Base-by-base conservation (phyloP, 2,329 filamentous ascomycete species). In the Fusarium nodosum region DNA sequence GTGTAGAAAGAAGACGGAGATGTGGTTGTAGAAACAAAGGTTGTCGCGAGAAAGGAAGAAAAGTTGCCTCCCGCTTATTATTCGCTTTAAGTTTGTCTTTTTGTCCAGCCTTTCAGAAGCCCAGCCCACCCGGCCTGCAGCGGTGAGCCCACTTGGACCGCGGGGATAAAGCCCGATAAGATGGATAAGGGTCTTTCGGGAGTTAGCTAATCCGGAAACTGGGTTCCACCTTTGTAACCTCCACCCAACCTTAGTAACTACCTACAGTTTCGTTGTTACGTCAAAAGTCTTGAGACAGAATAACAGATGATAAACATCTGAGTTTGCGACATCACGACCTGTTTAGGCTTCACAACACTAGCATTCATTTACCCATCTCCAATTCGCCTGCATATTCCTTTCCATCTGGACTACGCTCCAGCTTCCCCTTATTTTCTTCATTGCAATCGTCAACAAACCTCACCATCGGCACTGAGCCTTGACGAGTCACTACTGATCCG, bases 401-500 rank as follows among this genome's bases (percentile, higher is more conserved):
- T 54, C 30, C 34, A 41, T 62, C 60, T 70, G 47, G 60, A 54
- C 41, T 31, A n/a, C 39, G 33, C 60, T 66, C 55, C 57, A 54
- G 54, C 33, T 51, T 58, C 56, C 58, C 42, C 28, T 46, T 41
- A 24, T 56, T 57, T 53, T 18, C 47, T 60, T 36, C 36, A 54
- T 58, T 52, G 56, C 46, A 41, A 52, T 46, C 58, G 61, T 64
- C 71, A 52, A 52, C 34, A 30, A 39, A 52, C 48, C 48, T 41
- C 48, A 52, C 73, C 74, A 73, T 74, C 60, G 68, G 66, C 54
- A 69, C 64, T 77, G 74, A 77, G 76, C 70, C 68, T 76, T 71
- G 72, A 75, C 75, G 75, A 80, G 75, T 79, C 79, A 77, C 76
- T 74, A 78, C 76, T 79, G 76, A 79, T 79, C 79, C 75, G 79